Base-by-base conservation (phyloP, 495 filamentous ascomycete species). In the Annulohypoxylon nitens region DNA sequence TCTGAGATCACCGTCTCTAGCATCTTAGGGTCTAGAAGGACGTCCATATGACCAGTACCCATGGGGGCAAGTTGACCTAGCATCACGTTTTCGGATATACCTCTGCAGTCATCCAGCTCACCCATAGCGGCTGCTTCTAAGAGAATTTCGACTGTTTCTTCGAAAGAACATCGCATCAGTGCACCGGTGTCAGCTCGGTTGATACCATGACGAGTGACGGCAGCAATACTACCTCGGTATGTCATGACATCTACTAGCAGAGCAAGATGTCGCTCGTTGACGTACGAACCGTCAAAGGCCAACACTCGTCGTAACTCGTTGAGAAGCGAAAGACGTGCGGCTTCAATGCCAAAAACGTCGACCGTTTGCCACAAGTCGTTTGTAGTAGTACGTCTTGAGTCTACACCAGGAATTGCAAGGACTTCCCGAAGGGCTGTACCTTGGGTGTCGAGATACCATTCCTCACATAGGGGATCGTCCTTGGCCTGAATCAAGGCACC, bases 241-340 rank as follows among this genome's bases (percentile, higher is more conserved):
- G 95, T 98, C 96, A 99, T 99, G 60, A 99, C 93, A 82, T 99
- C 96, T 68, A 97, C 93, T 58, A 99, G 83, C n/a, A 99, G 91
- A 18, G 93, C 91, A 83, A 98, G 87, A 84, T 99, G 96, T 76
- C 96, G 94, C 79, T 98, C 94, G 79, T 99, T 99, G 86, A 99
- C 96, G 78, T 99, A 98, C 7, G 95, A 98, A 86, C 96, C 97
- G 75, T 97, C 96, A 71, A 98, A 98, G 9, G 97, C 92, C 80
- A 99, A 82, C 81, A 99, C 96, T 69, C 92, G 88, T 23, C 90
- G 93, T 85, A 98, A 82, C 78, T 99, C 97, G 36, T 90, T 88
- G 79, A 98, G 88, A 37, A 99, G 85, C 50, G 94, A 92, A 30
- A 89, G 88, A 70, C 96, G 90, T 55, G 94, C 93, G 68, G 94